Percentiles rank a stretch among this genome's conserved stretches.
phyloP scores from a whole-genome alignment of 352 stramenopile species.

The Globisporangium canariense region DNA sequence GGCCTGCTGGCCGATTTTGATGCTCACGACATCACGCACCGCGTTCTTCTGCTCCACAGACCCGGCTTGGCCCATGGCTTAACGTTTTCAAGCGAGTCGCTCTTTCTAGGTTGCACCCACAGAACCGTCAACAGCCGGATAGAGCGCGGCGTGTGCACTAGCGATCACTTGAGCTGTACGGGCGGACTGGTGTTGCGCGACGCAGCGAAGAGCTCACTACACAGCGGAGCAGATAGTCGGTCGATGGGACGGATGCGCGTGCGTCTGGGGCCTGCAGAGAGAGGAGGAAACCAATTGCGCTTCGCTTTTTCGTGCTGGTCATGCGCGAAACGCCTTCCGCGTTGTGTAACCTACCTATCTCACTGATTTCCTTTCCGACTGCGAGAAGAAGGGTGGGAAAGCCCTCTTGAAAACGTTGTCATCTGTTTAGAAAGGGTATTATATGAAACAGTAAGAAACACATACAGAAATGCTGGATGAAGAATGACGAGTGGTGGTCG shows the following conservation, averaged over 20 bases:
- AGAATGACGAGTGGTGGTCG: neutral
- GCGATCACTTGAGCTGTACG: neutral
- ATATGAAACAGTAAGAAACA: neutral
- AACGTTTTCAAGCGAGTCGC: neutral
- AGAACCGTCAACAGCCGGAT: neutral
- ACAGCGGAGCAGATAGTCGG: neutral
- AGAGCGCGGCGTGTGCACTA: too few relatives aligned
- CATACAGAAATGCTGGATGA: neutral
- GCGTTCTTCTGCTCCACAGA: conserved; percentile 80
- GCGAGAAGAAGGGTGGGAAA: neutral
- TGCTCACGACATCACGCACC: conserved; percentile 64
- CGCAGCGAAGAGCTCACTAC: neutral
- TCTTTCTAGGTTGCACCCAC: conserved; percentile 5
- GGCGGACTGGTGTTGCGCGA: neutral
- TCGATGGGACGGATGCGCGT: neutral
- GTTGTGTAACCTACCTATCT: conserved; percentile 12
- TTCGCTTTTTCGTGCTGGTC: conserved; percentile 1
- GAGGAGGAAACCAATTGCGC: conserved; percentile 4
- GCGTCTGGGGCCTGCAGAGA: neutral
- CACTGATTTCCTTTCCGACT: conserved; percentile 8
- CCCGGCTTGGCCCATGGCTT: conserved; percentile 66
- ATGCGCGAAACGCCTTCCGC: conserved; percentile 8
- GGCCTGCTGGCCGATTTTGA: conserved; percentile 41
- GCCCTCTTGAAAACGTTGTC: neutral
- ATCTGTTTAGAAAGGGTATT: neutral